phyloP scores from a whole-genome alignment of 2,329 filamentous ascomycete genomes.

The Colletotrichum lupini region DNA sequence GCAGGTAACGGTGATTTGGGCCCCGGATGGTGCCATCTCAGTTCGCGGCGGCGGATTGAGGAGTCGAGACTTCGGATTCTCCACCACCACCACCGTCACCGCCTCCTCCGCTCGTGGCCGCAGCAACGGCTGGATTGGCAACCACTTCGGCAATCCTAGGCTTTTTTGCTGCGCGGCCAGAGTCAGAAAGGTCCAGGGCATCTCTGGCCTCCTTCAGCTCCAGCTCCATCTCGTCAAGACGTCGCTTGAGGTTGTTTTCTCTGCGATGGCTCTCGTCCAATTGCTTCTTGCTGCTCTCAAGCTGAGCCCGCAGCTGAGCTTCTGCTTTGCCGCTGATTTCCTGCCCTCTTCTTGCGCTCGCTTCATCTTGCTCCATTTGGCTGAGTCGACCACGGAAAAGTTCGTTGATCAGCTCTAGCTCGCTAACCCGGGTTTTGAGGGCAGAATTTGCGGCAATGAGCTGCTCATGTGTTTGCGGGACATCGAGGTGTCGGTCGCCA shows the following conservation, averaged over 20 bases:
- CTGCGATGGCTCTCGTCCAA: constrained; percentile 82
- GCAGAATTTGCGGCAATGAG: constrained; percentile 83
- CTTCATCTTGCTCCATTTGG: constrained; percentile 83
- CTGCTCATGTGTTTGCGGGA: constrained; percentile 82
- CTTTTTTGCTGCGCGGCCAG: constrained; percentile 32
- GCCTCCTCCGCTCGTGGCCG: not conserved
- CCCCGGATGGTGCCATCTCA: not conserved
- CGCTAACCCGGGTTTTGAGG: constrained; percentile 94
- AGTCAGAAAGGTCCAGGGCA: constrained; percentile 26
- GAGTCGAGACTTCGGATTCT: constrained; percentile 32
- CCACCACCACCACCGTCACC: not conserved
- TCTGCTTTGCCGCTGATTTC: constrained; percentile 68
- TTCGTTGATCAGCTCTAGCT: constrained; percentile 94
- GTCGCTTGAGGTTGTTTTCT: constrained; percentile 84
- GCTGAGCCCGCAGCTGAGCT: constrained; percentile 65
- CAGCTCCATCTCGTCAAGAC: constrained; percentile 81
- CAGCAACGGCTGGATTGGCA: not conserved
- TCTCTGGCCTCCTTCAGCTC: constrained; percentile 54
- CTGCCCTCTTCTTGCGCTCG: constrained; percentile 70
- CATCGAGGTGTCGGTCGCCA: constrained; percentile 73
- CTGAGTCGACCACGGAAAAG: constrained; percentile 80
- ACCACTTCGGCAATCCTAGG: constrained; percentile 28
- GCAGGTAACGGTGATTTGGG: constrained; percentile 7
- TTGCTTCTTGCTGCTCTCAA: constrained; percentile 62
- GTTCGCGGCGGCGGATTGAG: constrained; percentile 24